Percentiles rank a stretch among this genome's conserved stretches.
Conservation (phyloP, 2,329 filamentous ascomycete genomes). For the Cadophora luteo-olivacea region DNA sequence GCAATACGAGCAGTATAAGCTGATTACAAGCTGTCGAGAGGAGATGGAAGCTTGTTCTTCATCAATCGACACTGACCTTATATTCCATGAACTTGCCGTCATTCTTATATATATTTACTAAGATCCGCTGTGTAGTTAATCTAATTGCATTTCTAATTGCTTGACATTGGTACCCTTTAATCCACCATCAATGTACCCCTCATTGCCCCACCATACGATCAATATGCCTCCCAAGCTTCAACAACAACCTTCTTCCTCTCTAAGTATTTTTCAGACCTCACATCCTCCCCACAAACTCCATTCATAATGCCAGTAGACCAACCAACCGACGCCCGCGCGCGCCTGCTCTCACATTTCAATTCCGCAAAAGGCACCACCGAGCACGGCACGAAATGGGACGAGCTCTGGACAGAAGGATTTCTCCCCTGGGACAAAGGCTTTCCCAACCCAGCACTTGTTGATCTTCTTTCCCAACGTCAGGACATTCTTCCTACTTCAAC, state of each 20-base stretch:
- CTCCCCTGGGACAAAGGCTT: conserved; percentile 64
- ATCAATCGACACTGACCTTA: no score
- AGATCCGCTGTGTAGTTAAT: no score
- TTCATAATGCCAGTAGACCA: conserved; percentile 26
- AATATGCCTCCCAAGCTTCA: not conserved
- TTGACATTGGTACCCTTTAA: not conserved
- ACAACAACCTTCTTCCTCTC: not conserved
- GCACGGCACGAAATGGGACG: conserved; percentile 51
- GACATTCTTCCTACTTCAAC: conserved; percentile 49
- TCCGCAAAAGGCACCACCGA: conserved; percentile 24
- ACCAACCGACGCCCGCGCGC: conserved; percentile 36
- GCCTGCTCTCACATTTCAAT: conserved; percentile 40
- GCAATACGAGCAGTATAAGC: no score
- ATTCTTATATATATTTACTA: no score
- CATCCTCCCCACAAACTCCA: conserved; percentile 31
- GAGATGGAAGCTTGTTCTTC: no score
- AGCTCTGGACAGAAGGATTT: conserved; percentile 52
- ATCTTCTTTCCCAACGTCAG: conserved; percentile 54
- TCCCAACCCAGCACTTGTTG: conserved; percentile 59
- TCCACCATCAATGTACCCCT: not conserved
- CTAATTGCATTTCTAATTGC: not conserved
- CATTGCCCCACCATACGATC: conserved; percentile 5
- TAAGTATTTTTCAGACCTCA: not conserved
- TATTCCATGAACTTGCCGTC: no score
- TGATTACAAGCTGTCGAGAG: no score